phyloP scores from a whole-genome alignment of 805 yeast genomes.

The Komagataella mondaviorum region DNA sequence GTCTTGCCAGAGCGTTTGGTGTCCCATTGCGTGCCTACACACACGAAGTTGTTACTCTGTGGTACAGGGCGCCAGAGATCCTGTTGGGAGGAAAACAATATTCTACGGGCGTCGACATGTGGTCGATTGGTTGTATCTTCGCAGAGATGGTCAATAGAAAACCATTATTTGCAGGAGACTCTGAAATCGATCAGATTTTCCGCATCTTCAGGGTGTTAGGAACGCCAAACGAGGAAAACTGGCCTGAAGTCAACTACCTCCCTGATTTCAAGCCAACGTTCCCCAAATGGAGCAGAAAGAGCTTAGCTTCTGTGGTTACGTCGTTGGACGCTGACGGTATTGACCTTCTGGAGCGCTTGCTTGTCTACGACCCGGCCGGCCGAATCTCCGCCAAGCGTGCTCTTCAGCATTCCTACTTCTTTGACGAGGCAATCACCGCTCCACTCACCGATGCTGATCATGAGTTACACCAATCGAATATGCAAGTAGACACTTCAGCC shows the following conservation, averaged over 20 bases:
- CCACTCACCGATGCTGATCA: constrained; percentile 6
- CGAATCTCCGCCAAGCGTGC: constrained; percentile 94
- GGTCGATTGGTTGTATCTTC: constrained; percentile 96
- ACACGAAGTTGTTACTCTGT: constrained; percentile 93
- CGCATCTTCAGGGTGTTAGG: constrained; percentile 87
- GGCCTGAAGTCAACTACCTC: constrained; percentile 89
- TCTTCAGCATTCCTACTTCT: constrained; percentile 76
- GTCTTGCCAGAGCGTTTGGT: constrained; percentile 94
- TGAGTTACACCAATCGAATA: constrained; percentile 19
- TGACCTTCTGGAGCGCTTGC: constrained; percentile 64
- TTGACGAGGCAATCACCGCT: constrained; percentile 26
- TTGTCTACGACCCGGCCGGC: constrained; percentile 86
- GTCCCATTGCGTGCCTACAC: constrained; percentile 95
- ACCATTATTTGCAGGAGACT: constrained; percentile 94
- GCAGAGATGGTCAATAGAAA: constrained; percentile 96
- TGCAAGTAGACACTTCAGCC: constrained; percentile 22
- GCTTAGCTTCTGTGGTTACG: constrained; percentile 54
- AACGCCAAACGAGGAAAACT: constrained; percentile 81
- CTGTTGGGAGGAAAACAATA: constrained; percentile 93
- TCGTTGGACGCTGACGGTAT: constrained; percentile 73
- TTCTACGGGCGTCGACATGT: constrained; percentile 96
- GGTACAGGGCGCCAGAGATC: constrained; percentile 97
- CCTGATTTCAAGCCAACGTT: constrained; percentile 91
- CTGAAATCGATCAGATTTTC: constrained; percentile 94
- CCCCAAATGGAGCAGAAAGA: constrained; percentile 78